Percentiles rank a stretch among this genome's conserved stretches.
phyloP scores from a whole-genome alignment of 345 rosid species.

The Boechera retrofracta region DNA sequence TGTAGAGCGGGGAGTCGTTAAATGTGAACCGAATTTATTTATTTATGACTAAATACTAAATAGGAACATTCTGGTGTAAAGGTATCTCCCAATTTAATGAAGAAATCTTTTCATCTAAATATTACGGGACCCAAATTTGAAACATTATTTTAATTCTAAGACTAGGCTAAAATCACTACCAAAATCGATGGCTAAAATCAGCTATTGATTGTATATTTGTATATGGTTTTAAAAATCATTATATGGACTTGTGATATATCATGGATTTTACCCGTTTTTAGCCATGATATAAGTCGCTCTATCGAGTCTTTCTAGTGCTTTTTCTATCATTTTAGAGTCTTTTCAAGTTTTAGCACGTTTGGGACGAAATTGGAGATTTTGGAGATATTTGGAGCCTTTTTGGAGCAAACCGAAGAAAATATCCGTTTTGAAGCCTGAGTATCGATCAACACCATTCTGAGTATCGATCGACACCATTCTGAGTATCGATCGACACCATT shows the following conservation, averaged over 20 bases:
- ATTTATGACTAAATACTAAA: not conserved
- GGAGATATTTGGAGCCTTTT: too few species aligned
- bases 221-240: not conserved
- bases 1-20: constrained; percentile 35
- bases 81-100: not conserved
- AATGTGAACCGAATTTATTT: constrained; percentile 34
- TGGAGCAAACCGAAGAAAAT: too few species aligned
- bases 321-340: too few species aligned
- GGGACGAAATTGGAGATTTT: too few species aligned
- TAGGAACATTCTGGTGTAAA: constrained; percentile 3
- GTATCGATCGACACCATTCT: too few species aligned
- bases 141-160: not conserved
- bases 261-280: too few species aligned
- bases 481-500: too few species aligned
- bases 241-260: constrained; percentile 16
- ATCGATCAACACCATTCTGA: too few species aligned
- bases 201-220: not conserved
- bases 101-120: not conserved
- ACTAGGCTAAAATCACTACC: constrained; percentile 6
- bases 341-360: too few species aligned
- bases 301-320: too few species aligned
- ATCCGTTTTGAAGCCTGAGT: too few species aligned
- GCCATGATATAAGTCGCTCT: too few species aligned
- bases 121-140: not conserved
- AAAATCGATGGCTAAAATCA: not conserved